Percentiles rank a stretch among this genome's conserved stretches.
Evolutionary conservation across 169 alveolate species (phyloP).

Genomic region (Neospora caninum): DNA sequence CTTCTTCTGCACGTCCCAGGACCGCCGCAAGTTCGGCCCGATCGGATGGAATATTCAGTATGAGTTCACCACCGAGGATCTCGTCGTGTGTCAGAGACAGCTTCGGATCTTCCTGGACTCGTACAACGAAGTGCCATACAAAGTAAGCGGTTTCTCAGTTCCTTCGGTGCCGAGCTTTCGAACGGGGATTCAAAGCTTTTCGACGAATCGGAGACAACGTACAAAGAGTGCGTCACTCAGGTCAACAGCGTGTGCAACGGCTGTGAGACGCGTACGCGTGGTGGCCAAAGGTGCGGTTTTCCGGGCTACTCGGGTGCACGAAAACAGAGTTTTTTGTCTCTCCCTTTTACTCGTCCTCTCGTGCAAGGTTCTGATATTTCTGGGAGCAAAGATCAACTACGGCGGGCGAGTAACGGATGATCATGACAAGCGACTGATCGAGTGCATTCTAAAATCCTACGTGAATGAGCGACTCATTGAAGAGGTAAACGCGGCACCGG

Average conservation of each 20-base stretch:
- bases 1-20: conserved; percentile 70
- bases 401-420: conserved; percentile 98
- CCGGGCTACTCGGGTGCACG: no score
- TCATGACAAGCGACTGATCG: conserved; percentile 87
- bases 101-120: conserved; percentile 91
- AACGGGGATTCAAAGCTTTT: no score
- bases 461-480: conserved; percentile 47
- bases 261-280: no score
- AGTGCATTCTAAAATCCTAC: conserved; percentile 57
- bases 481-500: conserved; percentile 19
- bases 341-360: no score
- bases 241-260: no score
- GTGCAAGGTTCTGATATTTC: conserved; percentile 81
- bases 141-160: conserved; percentile 69
- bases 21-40: conserved; percentile 96
- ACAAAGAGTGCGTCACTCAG: no score
- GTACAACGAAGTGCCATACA: conserved; percentile 90
- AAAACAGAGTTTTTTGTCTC: no score
- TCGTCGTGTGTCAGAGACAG: conserved; percentile 94
- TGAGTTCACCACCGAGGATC: conserved; percentile 95
- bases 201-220: no score
- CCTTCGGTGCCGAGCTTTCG: no score
- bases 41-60: conserved; percentile 98
- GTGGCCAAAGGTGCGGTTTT: no score
- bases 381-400: conserved; percentile 95